Evolutionary conservation across 805 yeast genomes (phyloP).

Genomic region (Kuraishia ogatae): DNA sequence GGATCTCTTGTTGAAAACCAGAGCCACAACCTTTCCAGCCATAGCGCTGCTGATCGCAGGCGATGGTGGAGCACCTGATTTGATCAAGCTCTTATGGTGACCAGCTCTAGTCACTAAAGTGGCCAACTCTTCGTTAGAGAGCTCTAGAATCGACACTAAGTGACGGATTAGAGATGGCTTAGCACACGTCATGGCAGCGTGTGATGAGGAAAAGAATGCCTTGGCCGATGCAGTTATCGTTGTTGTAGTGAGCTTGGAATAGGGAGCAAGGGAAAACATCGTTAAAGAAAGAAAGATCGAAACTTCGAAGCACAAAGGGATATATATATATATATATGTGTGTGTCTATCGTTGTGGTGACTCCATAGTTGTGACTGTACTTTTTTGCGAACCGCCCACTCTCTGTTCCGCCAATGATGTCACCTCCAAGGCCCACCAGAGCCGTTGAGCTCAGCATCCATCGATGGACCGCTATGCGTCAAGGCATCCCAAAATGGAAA

Average conservation of each 20-base stretch:
- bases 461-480: background rate
- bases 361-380: background rate
- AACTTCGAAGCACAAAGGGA: background rate
- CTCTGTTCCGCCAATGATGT: background rate
- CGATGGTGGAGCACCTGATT: constrained; percentile 35
- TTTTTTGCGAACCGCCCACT: background rate
- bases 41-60: constrained; percentile 39
- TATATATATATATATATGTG: background rate
- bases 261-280: background rate
- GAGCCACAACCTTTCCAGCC: constrained; percentile 73
- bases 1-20: constrained; percentile 84
- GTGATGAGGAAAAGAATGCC: background rate
- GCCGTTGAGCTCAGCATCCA: background rate
- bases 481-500: background rate
- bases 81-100: constrained; percentile 54
- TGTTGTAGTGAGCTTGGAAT: background rate
- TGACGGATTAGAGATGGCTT: constrained; percentile 37
- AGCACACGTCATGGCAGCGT: background rate
- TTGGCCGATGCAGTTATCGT: background rate
- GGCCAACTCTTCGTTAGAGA: constrained; percentile 62
- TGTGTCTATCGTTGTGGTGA: no score
- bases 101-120: constrained; percentile 69
- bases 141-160: constrained; percentile 72
- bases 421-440: background rate
- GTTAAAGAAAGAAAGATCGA: background rate